Evolutionary conservation across 169 alveolate genomes (phyloP).

Genomic region (Cryptosporidium viatorum): DNA sequence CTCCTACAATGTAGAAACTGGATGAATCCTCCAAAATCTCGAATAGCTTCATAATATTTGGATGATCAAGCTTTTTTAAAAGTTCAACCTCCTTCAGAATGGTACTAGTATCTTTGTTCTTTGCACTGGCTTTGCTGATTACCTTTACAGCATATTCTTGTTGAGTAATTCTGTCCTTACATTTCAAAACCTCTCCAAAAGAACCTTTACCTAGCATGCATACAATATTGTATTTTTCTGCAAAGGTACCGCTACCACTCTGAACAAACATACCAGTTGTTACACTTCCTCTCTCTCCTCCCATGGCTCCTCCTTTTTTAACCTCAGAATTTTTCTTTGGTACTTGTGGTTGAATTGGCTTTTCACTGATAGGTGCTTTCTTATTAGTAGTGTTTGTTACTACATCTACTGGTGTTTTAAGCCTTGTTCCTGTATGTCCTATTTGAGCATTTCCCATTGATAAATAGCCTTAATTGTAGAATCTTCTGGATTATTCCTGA

Average conservation of each 20-base stretch:
- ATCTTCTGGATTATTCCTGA: background rate
- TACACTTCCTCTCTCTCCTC: constrained; percentile 80
- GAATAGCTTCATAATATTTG: constrained; percentile 90
- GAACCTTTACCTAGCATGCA: constrained; percentile 92
- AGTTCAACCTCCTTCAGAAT: constrained; percentile 88
- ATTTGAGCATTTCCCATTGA: constrained; percentile 39
- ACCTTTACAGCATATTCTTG: constrained; percentile 92
- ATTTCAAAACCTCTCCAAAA: constrained; percentile 91
- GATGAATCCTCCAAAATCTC: constrained; percentile 90
- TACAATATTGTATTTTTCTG: constrained; percentile 87
- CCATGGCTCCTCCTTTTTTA: background rate
- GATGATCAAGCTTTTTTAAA: constrained; percentile 88
- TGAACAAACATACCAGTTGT: constrained; percentile 92
- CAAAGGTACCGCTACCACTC: constrained; percentile 85
- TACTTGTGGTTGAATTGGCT: background rate
- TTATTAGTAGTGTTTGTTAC: background rate
- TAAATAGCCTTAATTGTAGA: background rate
- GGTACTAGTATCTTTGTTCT: constrained; percentile 86
- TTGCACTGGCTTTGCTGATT: constrained; percentile 87
- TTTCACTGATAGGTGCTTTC: background rate
- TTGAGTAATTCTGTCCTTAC: constrained; percentile 88
- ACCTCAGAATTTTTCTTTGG: background rate
- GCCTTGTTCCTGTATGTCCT: constrained; percentile 32
- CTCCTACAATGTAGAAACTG: constrained; percentile 90
- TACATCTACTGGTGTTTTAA: constrained; percentile 15